These are phyloP conservation scores for Colletotrichum musicola DNA, from an alignment of 2,329 filamentous ascomycete species.

Conservation along the genomic window DNA sequence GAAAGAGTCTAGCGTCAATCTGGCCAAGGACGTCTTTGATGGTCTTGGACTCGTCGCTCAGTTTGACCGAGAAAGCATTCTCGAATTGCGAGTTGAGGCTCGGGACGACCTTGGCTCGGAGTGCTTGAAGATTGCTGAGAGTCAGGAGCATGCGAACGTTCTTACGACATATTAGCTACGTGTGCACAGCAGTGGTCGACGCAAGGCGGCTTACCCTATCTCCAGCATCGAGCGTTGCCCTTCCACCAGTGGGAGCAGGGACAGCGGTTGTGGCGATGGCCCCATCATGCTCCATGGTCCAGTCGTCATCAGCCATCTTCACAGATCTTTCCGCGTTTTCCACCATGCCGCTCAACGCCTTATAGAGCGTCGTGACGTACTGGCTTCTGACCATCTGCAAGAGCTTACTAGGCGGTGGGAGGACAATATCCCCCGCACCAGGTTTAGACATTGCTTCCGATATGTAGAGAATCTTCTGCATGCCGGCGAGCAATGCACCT, in stretches of 20 bases:
- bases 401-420: constrained; percentile 86
- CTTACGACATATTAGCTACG: constrained; percentile 58
- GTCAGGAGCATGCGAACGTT: constrained; percentile 95
- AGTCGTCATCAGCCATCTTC: constrained; percentile 73
- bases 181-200: not conserved
- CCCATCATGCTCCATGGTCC: constrained; percentile 63
- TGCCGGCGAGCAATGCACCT: constrained; percentile 81
- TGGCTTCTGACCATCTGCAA: constrained; percentile 91
- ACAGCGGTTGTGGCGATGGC: constrained; percentile 51
- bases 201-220: constrained; percentile 62
- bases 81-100: constrained; percentile 94
- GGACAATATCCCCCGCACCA: constrained; percentile 81
- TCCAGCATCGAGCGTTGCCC: constrained; percentile 65
- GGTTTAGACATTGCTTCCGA: constrained; percentile 85
- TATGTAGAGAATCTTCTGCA: constrained; percentile 97
- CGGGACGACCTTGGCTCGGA: constrained; percentile 86
- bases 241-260: constrained; percentile 54
- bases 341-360: constrained; percentile 93
- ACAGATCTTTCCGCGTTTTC: constrained; percentile 89
- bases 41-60: constrained; percentile 93
- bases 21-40: constrained; percentile 91
- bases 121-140: constrained; percentile 87
- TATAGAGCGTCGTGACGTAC: constrained; percentile 94
- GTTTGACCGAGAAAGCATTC: constrained; percentile 90
- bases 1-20: constrained; percentile 91